phyloP scores from a whole-genome alignment of 192 early-diverging fungal species.

The Coemansia sp. region DNA sequence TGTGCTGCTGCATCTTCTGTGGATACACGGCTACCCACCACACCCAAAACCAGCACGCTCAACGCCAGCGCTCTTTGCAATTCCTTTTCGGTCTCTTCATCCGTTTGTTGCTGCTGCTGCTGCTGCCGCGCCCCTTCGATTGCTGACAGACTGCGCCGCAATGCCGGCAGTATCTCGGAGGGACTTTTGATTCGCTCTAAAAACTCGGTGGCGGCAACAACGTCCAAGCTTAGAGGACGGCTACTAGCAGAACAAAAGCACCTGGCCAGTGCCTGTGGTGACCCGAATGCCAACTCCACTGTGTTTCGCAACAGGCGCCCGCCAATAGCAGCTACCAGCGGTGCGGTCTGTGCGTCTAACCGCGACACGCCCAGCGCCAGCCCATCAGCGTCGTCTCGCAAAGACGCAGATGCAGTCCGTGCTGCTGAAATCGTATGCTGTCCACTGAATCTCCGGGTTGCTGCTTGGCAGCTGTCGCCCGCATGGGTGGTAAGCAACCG shows the following conservation, averaged over 20 bases:
- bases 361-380: slow-evolving; percentile 24
- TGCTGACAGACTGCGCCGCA: slow-evolving; percentile 10
- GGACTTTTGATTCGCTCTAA: slow-evolving; percentile 4
- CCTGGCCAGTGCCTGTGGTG: slow-evolving; percentile 14
- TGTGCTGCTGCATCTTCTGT: neutral
- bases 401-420: no score
- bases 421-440: neutral
- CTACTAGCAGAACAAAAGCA: slow-evolving; percentile 17
- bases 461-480: neutral
- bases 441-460: neutral
- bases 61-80: slow-evolving; percentile 8
- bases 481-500: slow-evolving; percentile 5
- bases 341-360: slow-evolving; percentile 27
- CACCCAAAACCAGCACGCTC: slow-evolving; percentile 12
- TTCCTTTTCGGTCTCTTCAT: no score
- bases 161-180: neutral
- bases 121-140: neutral
- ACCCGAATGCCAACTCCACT: slow-evolving; percentile 17
- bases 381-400: slow-evolving; percentile 2
- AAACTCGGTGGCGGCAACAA: slow-evolving; percentile 20
- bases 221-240: slow-evolving; percentile 14
- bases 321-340: slow-evolving; percentile 19
- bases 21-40: neutral
- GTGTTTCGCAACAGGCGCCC: slow-evolving; percentile 33
- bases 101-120: no score